These are phyloP conservation scores for Crithidia mellificae DNA, from an alignment of 208 protist species.

Conservation along the genomic window DNA sequence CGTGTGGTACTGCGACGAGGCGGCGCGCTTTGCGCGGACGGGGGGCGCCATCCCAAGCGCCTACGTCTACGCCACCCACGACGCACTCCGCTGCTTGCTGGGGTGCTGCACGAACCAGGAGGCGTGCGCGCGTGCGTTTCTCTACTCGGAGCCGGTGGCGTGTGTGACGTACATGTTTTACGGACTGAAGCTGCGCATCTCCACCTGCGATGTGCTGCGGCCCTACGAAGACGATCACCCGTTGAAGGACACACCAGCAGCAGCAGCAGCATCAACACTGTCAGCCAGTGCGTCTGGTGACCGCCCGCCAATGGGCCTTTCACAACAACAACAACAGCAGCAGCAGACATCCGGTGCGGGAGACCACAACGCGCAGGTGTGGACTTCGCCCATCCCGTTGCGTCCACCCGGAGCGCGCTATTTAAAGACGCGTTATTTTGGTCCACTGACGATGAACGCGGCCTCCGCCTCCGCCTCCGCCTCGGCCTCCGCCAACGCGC, in stretches of 20 bases:
- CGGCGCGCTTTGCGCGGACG: conserved; percentile 24
- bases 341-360: neutral
- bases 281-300: neutral
- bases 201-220: conserved; percentile 41
- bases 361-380: neutral
- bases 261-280: neutral
- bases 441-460: neutral
- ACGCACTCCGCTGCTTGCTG: conserved; percentile 50
- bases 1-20: conserved; percentile 57
- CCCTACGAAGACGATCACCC: conserved; percentile 45
- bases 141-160: conserved; percentile 73
- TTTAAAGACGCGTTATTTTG: conserved; percentile 33
- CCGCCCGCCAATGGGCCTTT: no score
- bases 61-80: conserved; percentile 40
- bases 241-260: conserved; percentile 1
- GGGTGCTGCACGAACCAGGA: conserved; percentile 49
- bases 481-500: neutral
- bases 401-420: conserved; percentile 21
- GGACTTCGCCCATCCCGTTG: conserved; percentile 16
- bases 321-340: neutral
- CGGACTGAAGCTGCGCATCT: conserved; percentile 73
- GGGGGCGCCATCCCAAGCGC: conserved; percentile 33
- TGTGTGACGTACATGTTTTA: conserved; percentile 73
- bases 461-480: neutral
- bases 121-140: conserved; percentile 46